These are phyloP conservation scores for Chimonanthus salicifolius DNA, from an alignment of 164 flowering plant species.

Conservation along the genomic window DNA sequence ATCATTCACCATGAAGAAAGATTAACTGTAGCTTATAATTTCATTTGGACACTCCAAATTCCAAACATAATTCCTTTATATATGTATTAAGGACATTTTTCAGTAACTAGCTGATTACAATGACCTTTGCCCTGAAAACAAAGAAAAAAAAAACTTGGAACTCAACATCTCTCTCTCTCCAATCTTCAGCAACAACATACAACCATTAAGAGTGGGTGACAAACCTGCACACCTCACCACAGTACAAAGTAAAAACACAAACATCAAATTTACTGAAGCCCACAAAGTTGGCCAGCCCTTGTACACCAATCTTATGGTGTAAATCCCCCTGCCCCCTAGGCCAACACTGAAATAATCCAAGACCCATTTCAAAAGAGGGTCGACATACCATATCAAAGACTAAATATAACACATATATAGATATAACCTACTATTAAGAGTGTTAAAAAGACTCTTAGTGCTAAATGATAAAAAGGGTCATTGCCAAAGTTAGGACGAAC, in stretches of 20 bases:
- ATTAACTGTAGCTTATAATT: neutral
- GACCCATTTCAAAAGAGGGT: slow-evolving; percentile 1
- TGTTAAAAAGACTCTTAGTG: neutral
- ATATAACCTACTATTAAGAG: neutral
- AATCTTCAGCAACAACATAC: neutral
- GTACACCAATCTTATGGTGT: neutral
- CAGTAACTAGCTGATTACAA: neutral
- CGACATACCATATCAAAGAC: neutral
- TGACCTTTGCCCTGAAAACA: neutral
- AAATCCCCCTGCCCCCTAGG: neutral
- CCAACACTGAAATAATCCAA: neutral
- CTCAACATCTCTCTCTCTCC: neutral
- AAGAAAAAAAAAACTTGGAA: neutral
- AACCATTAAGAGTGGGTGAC: neutral
- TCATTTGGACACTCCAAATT: neutral
- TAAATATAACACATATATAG: neutral
- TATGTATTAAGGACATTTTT: neutral
- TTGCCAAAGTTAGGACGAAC: neutral
- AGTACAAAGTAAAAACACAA: neutral
- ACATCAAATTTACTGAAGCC: neutral
- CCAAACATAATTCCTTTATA: neutral
- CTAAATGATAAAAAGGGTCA: neutral
- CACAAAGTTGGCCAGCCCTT: neutral
- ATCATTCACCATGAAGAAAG: neutral
- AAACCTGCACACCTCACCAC: neutral